Evolutionary conservation across 1,284 basidiomycete genomes (phyloP), one percentile per base, ranked within the genome.

Genomic region (Austroboletus novae-zelandiae): DNA sequence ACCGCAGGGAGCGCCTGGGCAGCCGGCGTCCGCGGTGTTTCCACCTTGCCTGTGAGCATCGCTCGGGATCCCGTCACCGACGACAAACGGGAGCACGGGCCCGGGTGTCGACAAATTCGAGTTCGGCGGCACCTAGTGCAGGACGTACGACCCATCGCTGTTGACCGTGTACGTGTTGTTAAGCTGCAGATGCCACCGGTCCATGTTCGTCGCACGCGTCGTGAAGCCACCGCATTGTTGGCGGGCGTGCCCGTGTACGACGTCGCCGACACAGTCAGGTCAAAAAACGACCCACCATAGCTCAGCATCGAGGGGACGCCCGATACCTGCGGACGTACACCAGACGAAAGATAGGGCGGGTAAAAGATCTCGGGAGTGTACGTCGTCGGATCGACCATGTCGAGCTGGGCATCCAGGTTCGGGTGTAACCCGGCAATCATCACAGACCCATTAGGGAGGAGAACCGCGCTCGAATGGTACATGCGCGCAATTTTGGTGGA

Each of bases 151-250:
- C 4, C 91, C 91, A 62, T 95, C 83, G 31, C 69, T 72, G 62
- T 89, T 82, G 56, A 91, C 89, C 1, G 86, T 90, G 72, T 84
- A 97, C 3, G 90, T 84, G 74, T 81, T 83, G 70, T 91, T 87
- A 50, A 94, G 74, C 65, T 89, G 83, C 52, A 91, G 60, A 54
- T 75, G 76, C n/a, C 90, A 80, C 67, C 92, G 90, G 20, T 90
- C 90, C 89, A 93, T 94, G 76, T 95, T 95, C 83, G 97, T 91
- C 25, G 86, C 94, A 69, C 98, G 95, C 0, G 94, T 98, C 1
- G 91, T 92, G 76, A 94, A 98, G 9, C 95, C 95, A 29, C 86
- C 80, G 86, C 87, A 48, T 78, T 75, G 58, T 87, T 86, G 20
- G 80, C 76, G 5, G 83, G 74, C 8, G 14, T 40, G 17, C 88